phyloP scores from a whole-genome alignment of 495 filamentous ascomycete species.

The Daldinia decipiens region DNA sequence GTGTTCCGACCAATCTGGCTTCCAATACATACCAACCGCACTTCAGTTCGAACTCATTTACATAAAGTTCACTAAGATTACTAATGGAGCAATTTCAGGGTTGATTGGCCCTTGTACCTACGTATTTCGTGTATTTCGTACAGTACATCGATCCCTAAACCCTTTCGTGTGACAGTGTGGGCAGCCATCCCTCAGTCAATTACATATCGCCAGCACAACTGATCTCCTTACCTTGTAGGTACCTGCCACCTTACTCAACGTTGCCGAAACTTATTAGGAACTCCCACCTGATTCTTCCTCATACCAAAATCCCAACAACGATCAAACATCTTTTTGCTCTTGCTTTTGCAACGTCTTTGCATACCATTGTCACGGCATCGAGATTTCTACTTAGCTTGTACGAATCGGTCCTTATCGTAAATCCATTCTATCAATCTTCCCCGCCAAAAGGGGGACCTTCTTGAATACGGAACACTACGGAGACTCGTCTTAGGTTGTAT shows the following conservation, averaged over 20 bases:
- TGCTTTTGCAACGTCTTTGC: slow-evolving; percentile 32
- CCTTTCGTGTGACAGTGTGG: slow-evolving; percentile 29
- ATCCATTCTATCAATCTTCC: slow-evolving; percentile 11
- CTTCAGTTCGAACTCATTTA: neutral
- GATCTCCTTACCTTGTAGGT: slow-evolving; percentile 34
- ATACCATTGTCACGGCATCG: slow-evolving; percentile 24
- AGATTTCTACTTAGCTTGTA: slow-evolving; percentile 20
- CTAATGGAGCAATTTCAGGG: slow-evolving; percentile 27
- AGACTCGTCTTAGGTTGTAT: slow-evolving; percentile 36
- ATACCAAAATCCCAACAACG: slow-evolving; percentile 25
- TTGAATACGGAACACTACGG: slow-evolving; percentile 34
- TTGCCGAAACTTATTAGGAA: slow-evolving; percentile 35
- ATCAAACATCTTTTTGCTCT: slow-evolving; percentile 13
- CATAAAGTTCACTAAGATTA: slow-evolving; percentile 26
- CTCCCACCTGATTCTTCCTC: slow-evolving; percentile 34
- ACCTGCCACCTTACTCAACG: slow-evolving; percentile 38
- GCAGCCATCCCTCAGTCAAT: slow-evolving; percentile 40
- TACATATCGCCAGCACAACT: slow-evolving; percentile 47
- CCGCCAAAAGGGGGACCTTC: slow-evolving; percentile 24
- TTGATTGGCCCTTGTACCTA: slow-evolving; percentile 27
- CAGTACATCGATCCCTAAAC: slow-evolving; percentile 26
- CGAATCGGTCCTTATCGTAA: slow-evolving; percentile 14
- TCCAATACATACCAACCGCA: neutral
- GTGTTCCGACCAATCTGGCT: slow-evolving; percentile 12
- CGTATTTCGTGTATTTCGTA: slow-evolving; percentile 20